Evolutionary conservation across 1,284 basidiomycete genomes (phyloP).

Genomic region (Pisolithus thermaeus): DNA sequence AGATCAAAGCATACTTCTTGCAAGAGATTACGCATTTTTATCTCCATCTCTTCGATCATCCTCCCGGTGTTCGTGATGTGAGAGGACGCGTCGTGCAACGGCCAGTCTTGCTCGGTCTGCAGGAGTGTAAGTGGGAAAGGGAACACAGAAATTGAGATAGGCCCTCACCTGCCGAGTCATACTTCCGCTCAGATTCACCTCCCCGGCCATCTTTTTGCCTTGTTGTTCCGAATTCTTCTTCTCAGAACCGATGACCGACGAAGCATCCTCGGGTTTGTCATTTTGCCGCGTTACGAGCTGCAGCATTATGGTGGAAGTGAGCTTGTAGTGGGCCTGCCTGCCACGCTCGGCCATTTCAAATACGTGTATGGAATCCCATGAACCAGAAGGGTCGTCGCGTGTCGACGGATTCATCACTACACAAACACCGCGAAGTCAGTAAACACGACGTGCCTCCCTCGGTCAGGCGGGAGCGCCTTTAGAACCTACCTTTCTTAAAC

Average conservation of each 20-base stretch:
- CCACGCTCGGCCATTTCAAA: conserved; percentile 92
- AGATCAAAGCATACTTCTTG: conserved; percentile 57
- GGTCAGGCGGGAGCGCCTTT: neutral
- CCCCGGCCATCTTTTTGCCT: conserved; percentile 59
- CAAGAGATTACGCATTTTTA: conserved; percentile 94
- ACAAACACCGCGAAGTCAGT: conserved; percentile 3
- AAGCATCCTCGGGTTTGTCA: conserved; percentile 38
- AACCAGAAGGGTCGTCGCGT: conserved; percentile 62
- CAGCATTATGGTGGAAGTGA: conserved; percentile 98
- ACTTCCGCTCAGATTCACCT: conserved; percentile 86
- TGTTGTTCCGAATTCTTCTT: conserved; percentile 33
- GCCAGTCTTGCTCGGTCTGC: conserved; percentile 81
- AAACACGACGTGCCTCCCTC: conserved; percentile 1
- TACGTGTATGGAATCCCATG: conserved; percentile 99
- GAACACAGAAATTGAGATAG: conserved; percentile 7
- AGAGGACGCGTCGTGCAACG: conserved; percentile 69
- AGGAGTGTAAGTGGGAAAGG: conserved; percentile 5
- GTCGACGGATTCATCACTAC: conserved; percentile 56
- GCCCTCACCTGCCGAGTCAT: conserved; percentile 88
- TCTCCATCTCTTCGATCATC: conserved; percentile 98
- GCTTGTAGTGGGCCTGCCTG: conserved; percentile 90
- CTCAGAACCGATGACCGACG: conserved; percentile 17
- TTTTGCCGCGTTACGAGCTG: conserved; percentile 67
- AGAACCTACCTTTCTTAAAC: conserved; percentile 84
- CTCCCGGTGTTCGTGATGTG: conserved; percentile 92